These are phyloP conservation scores for rapeseed (Brassica napus) DNA, from an alignment of 345 rosid genomes.

Conservation along the genomic window Da-Ae NC_063439.1:21016001-21016500, in stretches of 20 bases:
- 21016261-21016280: conserved; percentile 23
- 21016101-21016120: conserved; percentile 40
- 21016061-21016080: conserved; percentile 1
- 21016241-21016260: neutral
- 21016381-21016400: too few species aligned
- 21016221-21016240: conserved; percentile 3
- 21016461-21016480: neutral
- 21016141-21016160: conserved; percentile 9
- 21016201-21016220: conserved; percentile 68
- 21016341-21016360: conserved; percentile 3
- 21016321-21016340: neutral
- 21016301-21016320: conserved; percentile 23
- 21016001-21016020: neutral
- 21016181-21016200: conserved; percentile 15
- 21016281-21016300: neutral
- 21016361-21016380: neutral
- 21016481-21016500: conserved; percentile 11
- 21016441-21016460: neutral
- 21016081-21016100: conserved; percentile 58
- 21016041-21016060: neutral
- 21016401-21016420: neutral
- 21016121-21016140: conserved; percentile 20
- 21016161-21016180: neutral
- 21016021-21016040: neutral
- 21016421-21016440: neutral